These are phyloP conservation scores for Metarhizium robertsii DNA, from an alignment of 2,329 filamentous ascomycete genomes.

Conservation along the genomic window DNA sequence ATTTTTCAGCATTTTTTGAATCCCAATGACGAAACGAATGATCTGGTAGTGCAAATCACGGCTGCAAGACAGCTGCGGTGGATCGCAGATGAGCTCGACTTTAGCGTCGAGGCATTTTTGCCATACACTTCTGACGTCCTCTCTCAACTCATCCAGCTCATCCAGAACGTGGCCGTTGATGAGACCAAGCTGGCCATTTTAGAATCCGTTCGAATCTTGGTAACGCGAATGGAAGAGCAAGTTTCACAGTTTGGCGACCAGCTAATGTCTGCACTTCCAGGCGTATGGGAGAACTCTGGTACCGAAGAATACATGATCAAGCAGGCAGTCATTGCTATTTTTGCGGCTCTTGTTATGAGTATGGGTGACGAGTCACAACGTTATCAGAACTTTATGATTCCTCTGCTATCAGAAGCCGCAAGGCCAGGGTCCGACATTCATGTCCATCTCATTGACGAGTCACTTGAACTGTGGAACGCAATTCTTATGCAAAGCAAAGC, in stretches of 20 bases:
- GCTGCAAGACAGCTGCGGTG: constrained; percentile 76
- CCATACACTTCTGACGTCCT: constrained; percentile 71
- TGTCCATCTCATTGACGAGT: constrained; percentile 82
- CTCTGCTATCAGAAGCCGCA: constrained; percentile 72
- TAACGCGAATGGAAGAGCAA: constrained; percentile 70
- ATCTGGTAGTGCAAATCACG: constrained; percentile 85
- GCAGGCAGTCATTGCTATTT: constrained; percentile 79
- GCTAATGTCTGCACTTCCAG: constrained; percentile 71
- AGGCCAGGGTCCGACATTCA: constrained; percentile 66
- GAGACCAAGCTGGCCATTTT: constrained; percentile 88
- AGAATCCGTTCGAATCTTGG: constrained; percentile 73
- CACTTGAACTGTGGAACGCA: constrained; percentile 78
- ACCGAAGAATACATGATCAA: constrained; percentile 84
- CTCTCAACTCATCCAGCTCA: constrained; percentile 63
- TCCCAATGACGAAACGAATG: constrained; percentile 68
- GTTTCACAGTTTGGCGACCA: constrained; percentile 63
- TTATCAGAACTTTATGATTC: constrained; percentile 73
- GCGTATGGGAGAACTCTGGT: constrained; percentile 75
- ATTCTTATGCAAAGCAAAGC: constrained; percentile 58
- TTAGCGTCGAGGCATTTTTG: constrained; percentile 62
- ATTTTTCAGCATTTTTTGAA: constrained; percentile 84
- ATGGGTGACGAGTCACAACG: constrained; percentile 69
- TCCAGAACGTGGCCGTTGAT: constrained; percentile 68
- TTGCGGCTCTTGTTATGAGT: constrained; percentile 75
- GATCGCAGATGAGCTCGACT: constrained; percentile 78